Evolutionary conservation across 257 asterid species (phyloP).

Genomic region (Solanum ahanhuiri): DNA sequence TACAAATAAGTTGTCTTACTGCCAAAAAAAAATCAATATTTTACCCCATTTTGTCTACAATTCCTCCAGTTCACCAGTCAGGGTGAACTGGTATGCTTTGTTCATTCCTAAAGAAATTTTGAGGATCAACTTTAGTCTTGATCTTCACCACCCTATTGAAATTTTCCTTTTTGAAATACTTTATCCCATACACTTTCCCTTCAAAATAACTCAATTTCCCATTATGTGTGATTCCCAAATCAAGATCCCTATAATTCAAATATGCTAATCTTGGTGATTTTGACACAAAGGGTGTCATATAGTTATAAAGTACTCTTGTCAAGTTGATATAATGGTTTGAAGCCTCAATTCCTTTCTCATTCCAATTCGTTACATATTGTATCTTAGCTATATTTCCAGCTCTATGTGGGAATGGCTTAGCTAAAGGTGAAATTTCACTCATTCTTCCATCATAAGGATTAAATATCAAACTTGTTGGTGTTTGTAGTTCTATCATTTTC

Average conservation of each 20-base stretch:
- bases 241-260: constrained; percentile 51
- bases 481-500: constrained; percentile 15
- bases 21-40: no score
- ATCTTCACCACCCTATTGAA: constrained; percentile 43
- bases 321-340: constrained; percentile 17
- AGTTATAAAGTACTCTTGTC: constrained; percentile 24
- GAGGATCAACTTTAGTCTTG: constrained; percentile 44
- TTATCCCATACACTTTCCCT: constrained; percentile 34
- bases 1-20: no score
- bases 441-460: constrained; percentile 53
- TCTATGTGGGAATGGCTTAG: constrained; percentile 54
- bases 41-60: no score
- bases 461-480: constrained; percentile 14
- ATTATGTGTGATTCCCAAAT: constrained; percentile 41
- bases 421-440: constrained; percentile 32
- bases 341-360: constrained; percentile 20
- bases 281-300: constrained; percentile 51
- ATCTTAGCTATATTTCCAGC: constrained; percentile 45
- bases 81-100: constrained; percentile 38
- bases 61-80: no score
- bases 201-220: constrained; percentile 21
- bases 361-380: constrained; percentile 36
- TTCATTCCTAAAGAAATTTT: constrained; percentile 44
- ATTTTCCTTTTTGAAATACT: constrained; percentile 47
- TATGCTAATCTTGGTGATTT: constrained; percentile 48